phyloP scores from a whole-genome alignment of 2,329 filamentous ascomycete genomes.

The Pseudogymnoascus sp. region DNA sequence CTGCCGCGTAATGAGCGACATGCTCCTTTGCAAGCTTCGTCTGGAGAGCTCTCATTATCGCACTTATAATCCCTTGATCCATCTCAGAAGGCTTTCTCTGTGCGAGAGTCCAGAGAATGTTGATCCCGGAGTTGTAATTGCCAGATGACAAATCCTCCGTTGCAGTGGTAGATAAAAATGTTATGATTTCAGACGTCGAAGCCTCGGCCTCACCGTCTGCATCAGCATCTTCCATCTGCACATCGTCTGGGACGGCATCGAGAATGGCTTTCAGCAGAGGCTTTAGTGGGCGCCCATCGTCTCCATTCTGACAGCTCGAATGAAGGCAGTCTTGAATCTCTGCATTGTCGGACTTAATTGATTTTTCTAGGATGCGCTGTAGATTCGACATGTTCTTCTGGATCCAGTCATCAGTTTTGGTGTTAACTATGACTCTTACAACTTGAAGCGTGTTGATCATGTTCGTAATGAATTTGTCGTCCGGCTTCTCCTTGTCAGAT shows the following conservation, averaged over 20 bases:
- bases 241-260: constrained; percentile 77
- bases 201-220: constrained; percentile 78
- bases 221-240: constrained; percentile 66
- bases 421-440: constrained; percentile 79
- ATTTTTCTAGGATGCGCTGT: constrained; percentile 85
- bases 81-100: constrained; percentile 79
- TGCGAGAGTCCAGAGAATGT: constrained; percentile 86
- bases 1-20: constrained; percentile 64
- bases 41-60: constrained; percentile 89
- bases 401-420: constrained; percentile 87
- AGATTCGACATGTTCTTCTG: constrained; percentile 67
- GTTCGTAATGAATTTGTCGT: constrained; percentile 76
- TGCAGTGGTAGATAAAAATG: constrained; percentile 75
- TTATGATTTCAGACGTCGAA: constrained; percentile 79
- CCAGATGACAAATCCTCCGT: constrained; percentile 77
- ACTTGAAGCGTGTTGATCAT: constrained; percentile 94
- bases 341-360: constrained; percentile 77
- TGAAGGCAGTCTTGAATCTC: constrained; percentile 94
- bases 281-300: constrained; percentile 63
- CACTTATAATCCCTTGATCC: constrained; percentile 71
- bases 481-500: constrained; percentile 62
- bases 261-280: constrained; percentile 77
- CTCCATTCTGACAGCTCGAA: constrained; percentile 56
- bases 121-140: constrained; percentile 82
- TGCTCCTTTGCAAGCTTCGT: constrained; percentile 90